Evolutionary conservation across 2,329 filamentous ascomycete genomes (phyloP), one percentile per base, ranked within the genome.

Genomic region (Fusarium robinianum): DNA sequence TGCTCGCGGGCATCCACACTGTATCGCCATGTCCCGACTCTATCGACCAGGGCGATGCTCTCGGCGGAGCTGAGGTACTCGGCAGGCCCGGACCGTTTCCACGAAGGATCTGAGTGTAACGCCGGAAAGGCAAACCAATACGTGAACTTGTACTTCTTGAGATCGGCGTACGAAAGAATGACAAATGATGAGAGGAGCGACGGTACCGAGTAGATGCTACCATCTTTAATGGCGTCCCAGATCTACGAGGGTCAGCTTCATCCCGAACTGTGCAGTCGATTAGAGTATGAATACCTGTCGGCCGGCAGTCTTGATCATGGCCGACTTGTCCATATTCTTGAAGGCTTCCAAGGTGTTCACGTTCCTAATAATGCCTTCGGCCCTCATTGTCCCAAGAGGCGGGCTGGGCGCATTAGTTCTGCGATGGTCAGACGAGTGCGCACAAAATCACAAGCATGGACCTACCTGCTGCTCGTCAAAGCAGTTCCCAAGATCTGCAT

Each of bases 71-170:
- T 80, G 33, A 97, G 70, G 33, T 67, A 76, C 39, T 74, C 70
- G 33, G 80, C 72, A 7, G 73, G 73, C 3, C 74, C 78, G 2
- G 76, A 68, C 37, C 84, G 74, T 58, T 81, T 85, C 94, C 94
- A 99, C 18, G 79, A 75, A 2, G 90, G 89, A 41, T 92, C 85
- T 4, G 92, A 95, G 65, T 95, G 91, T 30, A 99, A 77, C 11
- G 92, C 90, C 1, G 94, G 94, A 63, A 95, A 99, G 5, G 87
- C 92, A 68, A 97, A 97, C 84, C 95, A 95, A 71, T 97, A 97
- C n/a, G 87, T 90, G 66, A 97, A 96, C 52, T 85, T 89, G 72
- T 97, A 97, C 65, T 95, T 96, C 69, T 99, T 99, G 22, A 99
- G 79, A 64, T 99, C 92, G 51, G 94, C 92, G 66, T 89, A 99